Percentiles rank a stretch among this genome's conserved stretches.
phyloP scores from a whole-genome alignment of 345 rosid species.

The Gossypium rotundifolium region DNA sequence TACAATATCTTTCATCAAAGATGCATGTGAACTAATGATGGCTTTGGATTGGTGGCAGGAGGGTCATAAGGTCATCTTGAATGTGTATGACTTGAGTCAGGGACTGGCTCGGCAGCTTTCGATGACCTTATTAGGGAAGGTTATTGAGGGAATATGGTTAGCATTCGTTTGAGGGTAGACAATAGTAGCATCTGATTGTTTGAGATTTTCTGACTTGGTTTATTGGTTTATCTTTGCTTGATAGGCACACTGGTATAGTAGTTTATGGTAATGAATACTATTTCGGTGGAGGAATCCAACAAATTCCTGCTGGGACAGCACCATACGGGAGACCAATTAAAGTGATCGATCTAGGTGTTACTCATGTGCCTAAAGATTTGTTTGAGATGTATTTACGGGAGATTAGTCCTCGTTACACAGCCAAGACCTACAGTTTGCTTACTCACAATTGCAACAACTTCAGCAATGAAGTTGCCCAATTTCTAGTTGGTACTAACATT shows the following conservation, averaged over 20 bases:
- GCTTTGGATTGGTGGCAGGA: slow-evolving; percentile 45
- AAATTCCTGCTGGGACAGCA: slow-evolving; percentile 51
- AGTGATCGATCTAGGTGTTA: slow-evolving; percentile 65
- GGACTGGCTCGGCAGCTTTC: slow-evolving; percentile 96
- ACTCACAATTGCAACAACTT: slow-evolving; percentile 94
- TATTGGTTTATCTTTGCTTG: slow-evolving; percentile 8
- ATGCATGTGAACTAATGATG: not conserved
- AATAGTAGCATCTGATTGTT: not conserved
- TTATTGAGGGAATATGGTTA: slow-evolving; percentile 90
- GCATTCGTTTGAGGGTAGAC: slow-evolving; percentile 10
- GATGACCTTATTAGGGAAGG: slow-evolving; percentile 64
- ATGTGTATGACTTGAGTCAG: slow-evolving; percentile 88
- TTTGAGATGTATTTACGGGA: slow-evolving; percentile 85
- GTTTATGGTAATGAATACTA: slow-evolving; percentile 77
- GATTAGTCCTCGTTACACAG: slow-evolving; percentile 81
- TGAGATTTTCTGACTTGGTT: not conserved
- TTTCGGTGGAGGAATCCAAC: slow-evolving; percentile 92
- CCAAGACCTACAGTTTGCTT: slow-evolving; percentile 70
- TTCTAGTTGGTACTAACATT: slow-evolving; percentile 69
- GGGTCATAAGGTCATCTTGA: slow-evolving; percentile 60
- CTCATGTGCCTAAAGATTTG: slow-evolving; percentile 81
- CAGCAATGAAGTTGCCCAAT: slow-evolving; percentile 85
- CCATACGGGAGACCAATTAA: slow-evolving; percentile 73
- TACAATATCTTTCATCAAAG: not conserved
- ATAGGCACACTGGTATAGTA: slow-evolving; percentile 90